Evolutionary conservation across 2,329 filamentous ascomycete genomes (phyloP).

Genomic region (Fusarium secorum): DNA sequence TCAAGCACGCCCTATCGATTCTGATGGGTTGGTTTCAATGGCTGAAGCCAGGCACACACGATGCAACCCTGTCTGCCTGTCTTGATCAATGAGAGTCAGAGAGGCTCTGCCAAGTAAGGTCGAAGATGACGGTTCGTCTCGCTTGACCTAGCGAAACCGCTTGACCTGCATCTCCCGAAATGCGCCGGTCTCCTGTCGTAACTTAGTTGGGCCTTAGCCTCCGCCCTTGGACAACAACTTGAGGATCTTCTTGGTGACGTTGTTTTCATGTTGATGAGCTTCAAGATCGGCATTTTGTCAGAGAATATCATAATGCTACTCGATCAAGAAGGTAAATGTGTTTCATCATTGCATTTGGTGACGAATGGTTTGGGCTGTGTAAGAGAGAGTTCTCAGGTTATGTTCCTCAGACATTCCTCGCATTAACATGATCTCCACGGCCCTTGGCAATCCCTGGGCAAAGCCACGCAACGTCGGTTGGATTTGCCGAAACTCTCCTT

Average conservation of each 20-base stretch:
- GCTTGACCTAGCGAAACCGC: conserved; percentile 29
- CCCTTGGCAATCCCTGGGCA: conserved; percentile 5
- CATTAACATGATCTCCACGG: conserved; percentile 7
- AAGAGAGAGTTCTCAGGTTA: not conserved
- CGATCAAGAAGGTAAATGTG: not conserved
- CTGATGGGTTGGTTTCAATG: conserved; percentile 8
- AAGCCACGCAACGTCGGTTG: conserved; percentile 9
- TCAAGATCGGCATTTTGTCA: not conserved
- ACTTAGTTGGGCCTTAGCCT: conserved; percentile 26
- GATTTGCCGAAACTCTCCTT: conserved; percentile 8
- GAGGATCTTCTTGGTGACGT: conserved; percentile 4
- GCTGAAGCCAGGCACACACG: conserved; percentile 23
- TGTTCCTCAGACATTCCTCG: not conserved
- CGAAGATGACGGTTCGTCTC: conserved; percentile 24
- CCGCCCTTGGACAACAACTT: conserved; percentile 32
- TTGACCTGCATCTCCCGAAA: conserved; percentile 33
- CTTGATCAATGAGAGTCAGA: not conserved
- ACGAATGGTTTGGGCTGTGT: not conserved
- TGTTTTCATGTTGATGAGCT: not conserved
- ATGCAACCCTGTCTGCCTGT: conserved; percentile 21
- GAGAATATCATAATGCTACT: not conserved
- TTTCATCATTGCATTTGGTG: not conserved
- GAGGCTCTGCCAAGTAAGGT: conserved; percentile 15
- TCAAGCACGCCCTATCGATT: conserved; percentile 28
- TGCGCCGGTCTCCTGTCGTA: conserved; percentile 16